Base-by-base conservation (phyloP, 2,329 filamentous ascomycete genomes). In the Beauveria australis region DNA sequence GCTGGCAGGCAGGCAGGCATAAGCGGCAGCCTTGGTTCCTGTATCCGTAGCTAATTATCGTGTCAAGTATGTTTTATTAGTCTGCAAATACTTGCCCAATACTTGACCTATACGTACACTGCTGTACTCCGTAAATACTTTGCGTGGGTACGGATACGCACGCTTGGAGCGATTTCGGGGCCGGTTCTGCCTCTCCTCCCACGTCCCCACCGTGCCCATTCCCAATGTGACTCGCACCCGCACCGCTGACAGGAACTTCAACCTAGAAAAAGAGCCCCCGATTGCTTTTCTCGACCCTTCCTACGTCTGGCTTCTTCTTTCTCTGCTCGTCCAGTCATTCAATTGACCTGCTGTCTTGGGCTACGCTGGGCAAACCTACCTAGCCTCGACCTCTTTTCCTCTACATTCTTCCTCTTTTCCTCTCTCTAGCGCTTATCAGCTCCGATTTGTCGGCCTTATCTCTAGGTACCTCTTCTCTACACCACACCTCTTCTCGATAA, bases 111-210 rank as follows among this genome's bases (percentile, higher is more conserved):
- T 30, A 30, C 30, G 10, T 33, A 14, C 10, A 33, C 30, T 33
- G 14, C 30, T 33, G 41, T 44, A 44, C n/a, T 14, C 16, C 12
- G 43, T 19, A 44, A 19, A 44, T 37, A 37, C 33, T 37, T 37
- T 37, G 33, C 12, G 33, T 37, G 43, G 33, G 10, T 14, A 37
- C 22, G 22, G 22, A 22, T 22, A 3, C 22, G 4, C 30, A 44
- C 43, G 12, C 44, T 22, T 14, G 24, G 61, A 64, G 61, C 63
- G 63, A 58, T 62, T 53, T 63, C 46, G 63, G 54, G 58, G 44
- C 18, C 60, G 63, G 62, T 64, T 62, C 56, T 63, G 62, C 63
- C 62, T 66, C 62, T 63, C 58, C 61, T 58, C 62, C 24, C 37
- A 37, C 28, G 49, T 30, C 49, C 49, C 49, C 30, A 30, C 12